Percentiles rank a stretch among this genome's conserved stretches.
Conservation (phyloP, 176 grass and related monocot species). For the Chrysopogon serrulatus region DNA sequence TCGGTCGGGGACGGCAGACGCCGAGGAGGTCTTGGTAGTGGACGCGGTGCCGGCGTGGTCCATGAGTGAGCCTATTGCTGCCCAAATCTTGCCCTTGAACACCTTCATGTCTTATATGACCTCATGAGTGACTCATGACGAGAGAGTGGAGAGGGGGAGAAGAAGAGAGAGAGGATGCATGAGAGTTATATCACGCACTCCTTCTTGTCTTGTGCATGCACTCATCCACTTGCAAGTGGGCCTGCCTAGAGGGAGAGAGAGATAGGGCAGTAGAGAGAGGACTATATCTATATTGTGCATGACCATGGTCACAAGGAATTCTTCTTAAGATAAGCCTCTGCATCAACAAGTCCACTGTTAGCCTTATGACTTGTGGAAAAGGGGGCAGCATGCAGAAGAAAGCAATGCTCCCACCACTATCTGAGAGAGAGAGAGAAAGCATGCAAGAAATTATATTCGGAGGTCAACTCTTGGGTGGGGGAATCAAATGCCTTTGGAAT, state of each 20-base stretch:
- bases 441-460: conserved; percentile 57
- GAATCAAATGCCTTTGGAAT: conserved; percentile 90
- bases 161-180: conserved; percentile 20
- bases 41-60: conserved; percentile 29
- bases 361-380: conserved; percentile 59
- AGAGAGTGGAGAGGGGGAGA: conserved; percentile 7
- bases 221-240: conserved; percentile 16
- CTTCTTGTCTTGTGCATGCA: conserved; percentile 5
- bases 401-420: conserved; percentile 34
- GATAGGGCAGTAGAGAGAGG: not conserved
- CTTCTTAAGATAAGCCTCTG: conserved; percentile 30
- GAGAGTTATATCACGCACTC: conserved; percentile 38
- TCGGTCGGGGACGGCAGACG: conserved; percentile 23
- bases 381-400: conserved; percentile 1
- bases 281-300: not conserved
- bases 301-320: conserved; percentile 44
- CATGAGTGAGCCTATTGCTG: conserved; percentile 69
- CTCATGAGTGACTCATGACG: conserved; percentile 29
- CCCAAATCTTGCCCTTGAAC: conserved; percentile 72
- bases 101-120: conserved; percentile 73
- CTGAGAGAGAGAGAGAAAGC: not conserved
- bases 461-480: conserved; percentile 96
- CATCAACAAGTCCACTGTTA: conserved; percentile 50
- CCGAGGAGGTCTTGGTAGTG: not conserved
- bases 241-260: conserved; percentile 1